Base-by-base conservation (phyloP, 1,139 yeast genomes). In the Pichia sp. region DNA sequence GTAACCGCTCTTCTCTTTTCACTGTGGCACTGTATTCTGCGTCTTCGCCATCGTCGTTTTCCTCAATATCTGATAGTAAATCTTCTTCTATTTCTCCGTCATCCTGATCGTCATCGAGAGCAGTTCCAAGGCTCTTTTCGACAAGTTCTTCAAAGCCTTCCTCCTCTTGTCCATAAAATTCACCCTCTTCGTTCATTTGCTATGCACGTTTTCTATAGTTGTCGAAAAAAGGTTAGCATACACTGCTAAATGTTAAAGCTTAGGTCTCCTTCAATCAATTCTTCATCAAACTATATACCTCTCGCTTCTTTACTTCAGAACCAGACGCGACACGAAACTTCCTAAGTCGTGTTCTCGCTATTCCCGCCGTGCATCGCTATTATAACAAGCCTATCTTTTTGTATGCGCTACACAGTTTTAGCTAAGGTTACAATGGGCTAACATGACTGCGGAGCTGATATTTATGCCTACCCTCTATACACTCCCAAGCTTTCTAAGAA, bases 111-210 rank as follows among this genome's bases (percentile, higher is more conserved):
- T 61, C 59, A 4, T 46, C 42, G 5, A 57, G 56, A 5, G 58
- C 56, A 2, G 51, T 51, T 2, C 56, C 60, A n/a, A 57, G 52
- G n/a, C 61, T 63, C 30, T 60, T 59, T 45, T 65, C 68, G 40
- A 66, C 55, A 19, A 64, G 62, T 34, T 65, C 69, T 53, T 65
- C 68, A 45, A 67, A 59, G n/a, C 60, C 70, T 34, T 60, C 60
- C 52, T 67, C 69, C 31, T 62, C 63, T 16, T 62, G 65, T 3
- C 62, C 70, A 54, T 57, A 62, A 26, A 64, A 61, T 0, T 38
- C 47, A 7, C 44, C 54, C 1, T 40, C 50, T 8, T 52, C 60
- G n/a, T 16, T 43, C 53, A 53, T 55, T 8, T 13, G 15, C 8
- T 13, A 36, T 23, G 26, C 26, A 23, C 26, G 26, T 23, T 23